phyloP scores from a whole-genome alignment of 805 yeast species.

The Lipomyces oligophaga region DNA sequence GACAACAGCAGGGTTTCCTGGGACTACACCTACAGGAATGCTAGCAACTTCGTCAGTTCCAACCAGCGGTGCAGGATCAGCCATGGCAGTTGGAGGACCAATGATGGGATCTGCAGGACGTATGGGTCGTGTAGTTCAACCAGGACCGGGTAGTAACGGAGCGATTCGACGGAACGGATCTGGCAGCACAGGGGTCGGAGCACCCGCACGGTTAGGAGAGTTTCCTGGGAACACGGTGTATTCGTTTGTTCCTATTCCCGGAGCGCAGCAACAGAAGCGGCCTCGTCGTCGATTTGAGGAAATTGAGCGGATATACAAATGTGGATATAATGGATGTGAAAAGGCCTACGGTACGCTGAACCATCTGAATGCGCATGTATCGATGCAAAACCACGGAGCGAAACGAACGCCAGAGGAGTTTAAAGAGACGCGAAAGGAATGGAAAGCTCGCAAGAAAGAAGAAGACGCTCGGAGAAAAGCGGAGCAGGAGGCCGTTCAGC shows the following conservation, averaged over 20 bases:
- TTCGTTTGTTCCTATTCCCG: slow-evolving; percentile 35
- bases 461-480: slow-evolving; percentile 29
- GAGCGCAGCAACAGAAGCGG: slow-evolving; percentile 40
- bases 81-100: slow-evolving; percentile 1
- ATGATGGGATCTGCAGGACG: slow-evolving; percentile 5
- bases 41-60: neutral
- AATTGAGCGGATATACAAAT: slow-evolving; percentile 52
- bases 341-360: slow-evolving; percentile 60
- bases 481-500: slow-evolving; percentile 16
- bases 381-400: slow-evolving; percentile 51
- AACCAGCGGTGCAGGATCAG: slow-evolving; percentile 1
- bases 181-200: neutral
- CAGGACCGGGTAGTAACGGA: neutral
- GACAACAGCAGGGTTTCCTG: slow-evolving; percentile 2
- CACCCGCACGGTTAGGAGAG: neutral
- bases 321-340: slow-evolving; percentile 47
- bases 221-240: slow-evolving; percentile 11
- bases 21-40: slow-evolving; percentile 1
- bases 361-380: slow-evolving; percentile 56
- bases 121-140: slow-evolving; percentile 2
- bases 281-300: slow-evolving; percentile 54
- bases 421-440: slow-evolving; percentile 45
- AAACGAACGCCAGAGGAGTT: slow-evolving; percentile 56
- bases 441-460: slow-evolving; percentile 43
- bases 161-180: neutral